Percentiles rank a stretch among this genome's conserved stretches.
These are phyloP conservation scores for Tricladium varicosporioides DNA, from an alignment of 2,329 filamentous ascomycete species.

Conservation along the genomic window DNA sequence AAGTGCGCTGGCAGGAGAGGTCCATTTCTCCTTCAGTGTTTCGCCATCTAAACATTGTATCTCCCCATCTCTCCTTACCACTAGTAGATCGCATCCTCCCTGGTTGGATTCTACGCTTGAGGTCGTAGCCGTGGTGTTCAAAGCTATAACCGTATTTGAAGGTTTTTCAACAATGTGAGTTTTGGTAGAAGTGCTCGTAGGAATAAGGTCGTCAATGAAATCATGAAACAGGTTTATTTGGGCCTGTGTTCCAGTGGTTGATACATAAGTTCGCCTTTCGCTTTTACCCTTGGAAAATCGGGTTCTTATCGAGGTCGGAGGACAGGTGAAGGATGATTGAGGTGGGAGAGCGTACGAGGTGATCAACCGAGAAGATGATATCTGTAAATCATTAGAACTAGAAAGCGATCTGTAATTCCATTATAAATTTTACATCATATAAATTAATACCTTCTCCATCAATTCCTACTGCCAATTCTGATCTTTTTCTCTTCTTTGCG, in stretches of 20 bases:
- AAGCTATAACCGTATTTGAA: slow-evolving; percentile 41
- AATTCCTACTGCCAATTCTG: slow-evolving; percentile 61
- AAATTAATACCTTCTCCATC: slow-evolving; percentile 65
- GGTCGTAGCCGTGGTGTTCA: slow-evolving; percentile 36
- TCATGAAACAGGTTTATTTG: slow-evolving; percentile 62
- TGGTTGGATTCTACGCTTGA: slow-evolving; percentile 9
- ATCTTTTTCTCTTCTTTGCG: slow-evolving; percentile 59
- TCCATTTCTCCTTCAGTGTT: slow-evolving; percentile 47
- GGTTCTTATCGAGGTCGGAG: slow-evolving; percentile 56
- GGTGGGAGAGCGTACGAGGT: slow-evolving; percentile 67
- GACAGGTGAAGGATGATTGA: slow-evolving; percentile 61
- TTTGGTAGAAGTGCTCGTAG: slow-evolving; percentile 50
- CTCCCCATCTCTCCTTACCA: slow-evolving; percentile 59
- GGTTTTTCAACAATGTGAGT: slow-evolving; percentile 42
- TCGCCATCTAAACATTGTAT: slow-evolving; percentile 61
- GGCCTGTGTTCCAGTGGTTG: slow-evolving; percentile 46
- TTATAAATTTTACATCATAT: slow-evolving; percentile 53
- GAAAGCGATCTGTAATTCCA: slow-evolving; percentile 3
- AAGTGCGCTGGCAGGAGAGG: slow-evolving; percentile 37
- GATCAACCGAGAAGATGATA: slow-evolving; percentile 58
- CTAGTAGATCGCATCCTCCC: slow-evolving; percentile 44
- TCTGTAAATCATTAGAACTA: slow-evolving; percentile 39
- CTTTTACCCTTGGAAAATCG: slow-evolving; percentile 44
- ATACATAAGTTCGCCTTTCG: slow-evolving; percentile 60
- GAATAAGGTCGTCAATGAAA: slow-evolving; percentile 48